Percentiles rank a stretch among this genome's conserved stretches.
These are phyloP conservation scores for Blepharisma japonicum DNA, from an alignment of 73 alveolate species.

Conservation along the genomic window DNA sequence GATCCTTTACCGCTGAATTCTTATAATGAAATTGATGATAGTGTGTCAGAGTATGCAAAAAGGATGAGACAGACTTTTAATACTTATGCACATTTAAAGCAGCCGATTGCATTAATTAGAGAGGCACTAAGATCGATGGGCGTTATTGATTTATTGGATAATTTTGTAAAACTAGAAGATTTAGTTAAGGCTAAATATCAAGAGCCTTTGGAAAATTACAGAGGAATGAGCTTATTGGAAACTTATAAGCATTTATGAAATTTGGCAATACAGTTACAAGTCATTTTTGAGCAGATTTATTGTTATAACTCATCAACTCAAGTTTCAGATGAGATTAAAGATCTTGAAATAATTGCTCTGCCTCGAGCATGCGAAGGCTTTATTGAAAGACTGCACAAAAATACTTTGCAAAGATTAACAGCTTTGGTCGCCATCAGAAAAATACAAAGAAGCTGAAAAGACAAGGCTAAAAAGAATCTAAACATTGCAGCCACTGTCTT, in stretches of 20 bases:
- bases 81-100: background rate
- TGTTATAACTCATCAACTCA: too few relatives aligned
- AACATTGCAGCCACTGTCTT: too few relatives aligned
- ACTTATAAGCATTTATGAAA: constrained; percentile 2
- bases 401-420: background rate
- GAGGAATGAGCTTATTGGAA: background rate
- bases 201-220: constrained; percentile 16
- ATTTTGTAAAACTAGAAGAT: background rate
- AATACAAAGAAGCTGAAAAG: constrained; percentile 27
- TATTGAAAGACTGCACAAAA: background rate
- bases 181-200: background rate
- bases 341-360: background rate
- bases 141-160: background rate
- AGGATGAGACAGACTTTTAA: background rate
- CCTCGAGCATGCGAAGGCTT: background rate
- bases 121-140: background rate
- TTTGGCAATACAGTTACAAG: too few relatives aligned
- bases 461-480: background rate
- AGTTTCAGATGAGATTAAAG: too few relatives aligned
- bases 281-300: too few relatives aligned
- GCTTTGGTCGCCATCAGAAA: background rate
- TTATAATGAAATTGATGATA: background rate
- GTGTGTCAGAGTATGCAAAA: background rate
- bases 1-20: background rate
- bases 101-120: background rate